phyloP scores from a whole-genome alignment of 164 flowering plant genomes.

The Platanus orientalis region DNA sequence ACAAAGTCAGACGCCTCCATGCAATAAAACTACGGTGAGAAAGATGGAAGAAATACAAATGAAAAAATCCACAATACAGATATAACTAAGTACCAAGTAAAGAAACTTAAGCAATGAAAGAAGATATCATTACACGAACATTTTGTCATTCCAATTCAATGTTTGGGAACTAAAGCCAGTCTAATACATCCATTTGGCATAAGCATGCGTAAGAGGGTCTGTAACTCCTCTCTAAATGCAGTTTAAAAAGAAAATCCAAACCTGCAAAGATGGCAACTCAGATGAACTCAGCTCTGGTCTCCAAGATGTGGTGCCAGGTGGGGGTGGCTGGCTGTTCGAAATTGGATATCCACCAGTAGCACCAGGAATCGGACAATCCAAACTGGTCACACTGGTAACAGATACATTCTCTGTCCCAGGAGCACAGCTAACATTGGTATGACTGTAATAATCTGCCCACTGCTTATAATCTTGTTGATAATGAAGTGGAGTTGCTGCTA shows the following conservation, averaged over 20 bases:
- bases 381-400: slow-evolving; percentile 38
- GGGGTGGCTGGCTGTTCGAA: slow-evolving; percentile 48
- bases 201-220: not conserved
- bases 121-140: not conserved
- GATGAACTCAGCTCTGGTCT: slow-evolving; percentile 49
- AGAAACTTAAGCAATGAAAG: not conserved
- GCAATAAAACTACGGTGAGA: not conserved
- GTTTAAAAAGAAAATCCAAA: not conserved
- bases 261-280: slow-evolving; percentile 61
- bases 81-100: not conserved
- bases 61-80: not conserved
- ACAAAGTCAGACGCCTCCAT: not conserved
- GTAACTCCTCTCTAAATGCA: not conserved
- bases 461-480: slow-evolving; percentile 78
- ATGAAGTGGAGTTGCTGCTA: slow-evolving; percentile 39
- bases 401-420: slow-evolving; percentile 91
- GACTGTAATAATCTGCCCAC: slow-evolving; percentile 84
- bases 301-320: slow-evolving; percentile 49
- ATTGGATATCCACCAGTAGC: slow-evolving; percentile 40
- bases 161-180: not conserved
- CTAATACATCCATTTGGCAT: not conserved
- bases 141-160: not conserved
- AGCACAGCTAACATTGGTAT: slow-evolving; percentile 90
- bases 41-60: not conserved
- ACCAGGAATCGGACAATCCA: slow-evolving; percentile 45